A percentile compares a stretch with the other conserved stretches of the same genome.
Evolutionary conservation across 805 yeast species (phyloP).

Genomic region (Saturnispora hagleri): DNA sequence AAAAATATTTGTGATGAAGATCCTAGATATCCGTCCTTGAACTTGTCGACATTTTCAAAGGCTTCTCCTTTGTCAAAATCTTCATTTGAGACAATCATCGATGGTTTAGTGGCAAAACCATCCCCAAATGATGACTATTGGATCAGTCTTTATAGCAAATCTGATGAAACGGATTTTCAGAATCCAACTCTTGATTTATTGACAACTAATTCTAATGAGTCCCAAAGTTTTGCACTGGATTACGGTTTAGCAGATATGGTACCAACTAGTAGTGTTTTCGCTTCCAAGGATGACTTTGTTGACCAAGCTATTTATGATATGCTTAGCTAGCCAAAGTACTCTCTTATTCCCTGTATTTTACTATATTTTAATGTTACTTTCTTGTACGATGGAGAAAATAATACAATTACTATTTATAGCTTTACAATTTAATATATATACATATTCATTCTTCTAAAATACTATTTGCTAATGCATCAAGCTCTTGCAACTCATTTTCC

Average conservation of each 20-base stretch:
- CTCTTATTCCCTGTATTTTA: not conserved
- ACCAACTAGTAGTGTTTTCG: not conserved
- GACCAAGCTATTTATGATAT: constrained; percentile 13
- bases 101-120: not conserved
- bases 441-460: constrained; percentile 13
- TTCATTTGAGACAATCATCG: not conserved
- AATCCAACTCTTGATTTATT: not conserved
- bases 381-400: not conserved
- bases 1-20: constrained; percentile 5
- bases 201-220: not conserved
- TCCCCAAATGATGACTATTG: constrained; percentile 15
- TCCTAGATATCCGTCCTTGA: not conserved
- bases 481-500: constrained; percentile 1
- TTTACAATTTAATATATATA: not conserved
- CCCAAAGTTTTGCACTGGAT: not conserved
- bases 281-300: constrained; percentile 8
- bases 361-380: constrained; percentile 9
- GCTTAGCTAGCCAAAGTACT: constrained; percentile 6
- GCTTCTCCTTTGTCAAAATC: not conserved
- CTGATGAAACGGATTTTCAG: not conserved
- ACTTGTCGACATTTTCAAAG: not conserved
- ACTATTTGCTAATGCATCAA: constrained; percentile 19
- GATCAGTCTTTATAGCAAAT: constrained; percentile 13
- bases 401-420: not conserved
- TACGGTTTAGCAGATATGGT: not conserved